A percentile compares a stretch with the other conserved stretches of the same genome.
Conservation (phyloP, 2,329 filamentous ascomycete genomes). For the Penicillium polonicum region DNA sequence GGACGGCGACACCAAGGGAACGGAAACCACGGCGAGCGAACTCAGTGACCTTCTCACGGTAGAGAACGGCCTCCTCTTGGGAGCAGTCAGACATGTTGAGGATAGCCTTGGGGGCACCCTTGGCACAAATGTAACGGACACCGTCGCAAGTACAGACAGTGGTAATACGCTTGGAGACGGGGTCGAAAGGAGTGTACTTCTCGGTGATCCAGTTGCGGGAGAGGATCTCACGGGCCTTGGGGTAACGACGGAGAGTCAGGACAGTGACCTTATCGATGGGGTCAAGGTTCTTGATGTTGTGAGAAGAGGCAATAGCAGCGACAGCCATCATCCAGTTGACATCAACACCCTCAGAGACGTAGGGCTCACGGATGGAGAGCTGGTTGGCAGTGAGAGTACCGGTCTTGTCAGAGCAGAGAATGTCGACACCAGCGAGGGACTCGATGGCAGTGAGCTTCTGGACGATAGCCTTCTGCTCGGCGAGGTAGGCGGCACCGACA, state of each 20-base stretch:
- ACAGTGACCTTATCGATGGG: constrained; percentile 79
- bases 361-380: constrained; percentile 73
- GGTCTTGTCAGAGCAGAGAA: constrained; percentile 80
- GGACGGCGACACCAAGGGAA: constrained; percentile 74
- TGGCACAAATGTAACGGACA: constrained; percentile 70
- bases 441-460: constrained; percentile 79
- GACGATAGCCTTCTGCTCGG: constrained; percentile 74
- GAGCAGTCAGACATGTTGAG: constrained; percentile 67
- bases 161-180: constrained; percentile 77
- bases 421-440: constrained; percentile 71
- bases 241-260: constrained; percentile 71
- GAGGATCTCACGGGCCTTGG: constrained; percentile 73
- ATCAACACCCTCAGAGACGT: constrained; percentile 72
- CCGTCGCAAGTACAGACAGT: constrained; percentile 67
- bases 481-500: constrained; percentile 74
- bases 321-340: constrained; percentile 85
- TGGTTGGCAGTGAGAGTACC: constrained; percentile 64
- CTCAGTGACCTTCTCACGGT: constrained; percentile 70
- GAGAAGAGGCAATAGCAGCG: constrained; percentile 71
- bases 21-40: constrained; percentile 79
- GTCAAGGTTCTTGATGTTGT: constrained; percentile 76
- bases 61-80: constrained; percentile 63
- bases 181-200: constrained; percentile 71
- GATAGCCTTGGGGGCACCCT: constrained; percentile 75
- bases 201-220: constrained; percentile 72